Percentiles rank a stretch among this genome's conserved stretches.
phyloP scores from a whole-genome alignment of 805 yeast species.

The Hanseniaspora pseudoguilliermondii region DNA sequence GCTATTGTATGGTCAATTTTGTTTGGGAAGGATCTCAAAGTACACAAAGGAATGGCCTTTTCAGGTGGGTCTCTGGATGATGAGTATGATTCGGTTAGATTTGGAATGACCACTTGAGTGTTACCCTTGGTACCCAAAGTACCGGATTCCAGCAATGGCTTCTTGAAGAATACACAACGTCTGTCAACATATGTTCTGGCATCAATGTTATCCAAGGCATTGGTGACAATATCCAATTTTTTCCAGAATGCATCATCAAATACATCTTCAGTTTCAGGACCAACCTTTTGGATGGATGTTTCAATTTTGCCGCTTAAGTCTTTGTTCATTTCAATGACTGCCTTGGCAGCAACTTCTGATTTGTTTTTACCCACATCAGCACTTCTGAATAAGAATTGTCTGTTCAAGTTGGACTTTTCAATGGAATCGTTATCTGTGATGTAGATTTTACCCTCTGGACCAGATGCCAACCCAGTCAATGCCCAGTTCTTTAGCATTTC shows the following conservation, averaged over 20 bases:
- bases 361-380: constrained; percentile 86
- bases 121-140: constrained; percentile 98
- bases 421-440: constrained; percentile 92
- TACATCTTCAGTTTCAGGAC: constrained; percentile 78
- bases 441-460: constrained; percentile 69
- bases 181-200: constrained; percentile 97
- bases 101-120: constrained; percentile 90
- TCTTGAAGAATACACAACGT: constrained; percentile 84
- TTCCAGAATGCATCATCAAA: constrained; percentile 82
- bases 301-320: constrained; percentile 66
- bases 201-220: constrained; percentile 93
- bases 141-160: constrained; percentile 89
- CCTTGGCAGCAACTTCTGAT: constrained; percentile 79
- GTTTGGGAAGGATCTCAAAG: constrained; percentile 92
- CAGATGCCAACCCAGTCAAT: constrained; percentile 85
- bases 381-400: constrained; percentile 91
- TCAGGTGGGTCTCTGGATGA: constrained; percentile 98
- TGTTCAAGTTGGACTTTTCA: constrained; percentile 88
- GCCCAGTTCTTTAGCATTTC: constrained; percentile 99
- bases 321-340: constrained; percentile 77
- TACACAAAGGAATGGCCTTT: constrained; percentile 92
- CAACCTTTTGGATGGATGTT: constrained; percentile 74
- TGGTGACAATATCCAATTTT: constrained; percentile 74
- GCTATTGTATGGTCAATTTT: constrained; percentile 98
- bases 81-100: constrained; percentile 87